Conservation (phyloP, 1,284 basidiomycete species). For the Melampsora americana region DNA sequence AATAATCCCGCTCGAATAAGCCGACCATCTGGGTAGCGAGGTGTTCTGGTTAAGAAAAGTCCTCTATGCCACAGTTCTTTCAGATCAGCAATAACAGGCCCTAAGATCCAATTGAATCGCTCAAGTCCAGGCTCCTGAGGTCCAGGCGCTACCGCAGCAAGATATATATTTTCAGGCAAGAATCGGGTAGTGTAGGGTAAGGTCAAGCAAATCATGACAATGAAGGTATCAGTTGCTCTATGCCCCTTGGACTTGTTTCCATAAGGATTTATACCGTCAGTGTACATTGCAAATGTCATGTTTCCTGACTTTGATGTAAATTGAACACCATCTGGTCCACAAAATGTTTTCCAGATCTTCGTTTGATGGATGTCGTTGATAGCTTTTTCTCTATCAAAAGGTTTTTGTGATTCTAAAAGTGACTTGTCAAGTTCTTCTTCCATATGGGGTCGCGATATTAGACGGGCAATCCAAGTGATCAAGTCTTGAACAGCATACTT, state of each 20-base stretch:
- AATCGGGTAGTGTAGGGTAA: background rate
- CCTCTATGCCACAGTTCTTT: slow-evolving; percentile 52
- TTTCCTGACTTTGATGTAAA: slow-evolving; percentile 3
- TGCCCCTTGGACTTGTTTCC: background rate
- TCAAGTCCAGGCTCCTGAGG: slow-evolving; percentile 46
- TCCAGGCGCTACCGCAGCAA: slow-evolving; percentile 55
- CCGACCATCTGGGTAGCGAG: background rate
- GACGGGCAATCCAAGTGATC: slow-evolving; percentile 16
- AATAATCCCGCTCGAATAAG: slow-evolving; percentile 23
- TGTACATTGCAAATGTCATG: slow-evolving; percentile 2
- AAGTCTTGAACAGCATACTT: slow-evolving; percentile 11
- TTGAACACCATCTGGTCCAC: slow-evolving; percentile 1
- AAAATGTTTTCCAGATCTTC: slow-evolving; percentile 4
- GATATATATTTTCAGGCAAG: slow-evolving; percentile 48
- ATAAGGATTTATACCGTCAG: background rate
- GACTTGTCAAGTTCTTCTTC: slow-evolving; percentile 7
- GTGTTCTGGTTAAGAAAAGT: slow-evolving; percentile 41
- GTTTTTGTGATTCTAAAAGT: slow-evolving; percentile 4
- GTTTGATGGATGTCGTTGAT: background rate
- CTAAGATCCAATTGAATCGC: slow-evolving; percentile 52
- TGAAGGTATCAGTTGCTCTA: background rate
- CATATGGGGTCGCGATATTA: slow-evolving; percentile 4
- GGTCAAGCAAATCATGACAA: background rate
- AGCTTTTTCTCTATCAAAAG: background rate
- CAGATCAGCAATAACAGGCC: slow-evolving; percentile 52